Evolutionary conservation across 2,329 filamentous ascomycete genomes (phyloP).

Genomic region (Aureobasidium sp.): DNA sequence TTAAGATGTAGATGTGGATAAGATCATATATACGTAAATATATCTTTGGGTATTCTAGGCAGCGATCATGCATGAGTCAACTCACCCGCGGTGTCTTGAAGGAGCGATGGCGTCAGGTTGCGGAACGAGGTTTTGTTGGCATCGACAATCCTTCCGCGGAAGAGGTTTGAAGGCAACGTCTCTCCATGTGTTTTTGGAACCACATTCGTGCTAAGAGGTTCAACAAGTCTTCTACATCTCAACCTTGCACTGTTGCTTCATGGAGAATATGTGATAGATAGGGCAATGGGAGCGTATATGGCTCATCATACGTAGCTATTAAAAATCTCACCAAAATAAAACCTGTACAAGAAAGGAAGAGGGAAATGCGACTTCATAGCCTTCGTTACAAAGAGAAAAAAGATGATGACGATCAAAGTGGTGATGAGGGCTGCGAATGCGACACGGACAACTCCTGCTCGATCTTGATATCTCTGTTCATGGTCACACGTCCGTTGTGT

Average conservation of each 20-base stretch:
- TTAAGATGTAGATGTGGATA: background rate
- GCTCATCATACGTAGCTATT: background rate
- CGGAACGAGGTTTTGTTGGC: background rate
- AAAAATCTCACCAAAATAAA: background rate
- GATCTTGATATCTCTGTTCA: background rate
- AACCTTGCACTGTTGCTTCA: no score
- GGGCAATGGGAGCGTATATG: background rate
- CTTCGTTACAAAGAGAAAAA: constrained; percentile 7
- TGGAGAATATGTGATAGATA: background rate
- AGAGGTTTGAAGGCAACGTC: no score
- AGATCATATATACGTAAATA: background rate
- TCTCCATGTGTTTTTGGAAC: no score
- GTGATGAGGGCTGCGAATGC: constrained; percentile 23
- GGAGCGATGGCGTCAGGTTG: background rate
- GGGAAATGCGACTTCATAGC: background rate
- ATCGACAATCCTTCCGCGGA: background rate
- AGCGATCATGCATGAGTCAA: background rate
- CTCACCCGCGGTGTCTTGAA: background rate
- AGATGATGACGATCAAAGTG: background rate
- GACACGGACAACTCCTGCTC: background rate
- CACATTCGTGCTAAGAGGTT: no score
- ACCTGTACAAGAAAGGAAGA: background rate
- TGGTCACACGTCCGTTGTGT: background rate
- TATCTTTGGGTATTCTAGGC: background rate
- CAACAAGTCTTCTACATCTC: no score